A percentile compares a stretch with the other conserved stretches of the same genome.
phyloP scores from a whole-genome alignment of 192 early-diverging fungal species.

The Phycomyces blakesleeanus region DNA sequence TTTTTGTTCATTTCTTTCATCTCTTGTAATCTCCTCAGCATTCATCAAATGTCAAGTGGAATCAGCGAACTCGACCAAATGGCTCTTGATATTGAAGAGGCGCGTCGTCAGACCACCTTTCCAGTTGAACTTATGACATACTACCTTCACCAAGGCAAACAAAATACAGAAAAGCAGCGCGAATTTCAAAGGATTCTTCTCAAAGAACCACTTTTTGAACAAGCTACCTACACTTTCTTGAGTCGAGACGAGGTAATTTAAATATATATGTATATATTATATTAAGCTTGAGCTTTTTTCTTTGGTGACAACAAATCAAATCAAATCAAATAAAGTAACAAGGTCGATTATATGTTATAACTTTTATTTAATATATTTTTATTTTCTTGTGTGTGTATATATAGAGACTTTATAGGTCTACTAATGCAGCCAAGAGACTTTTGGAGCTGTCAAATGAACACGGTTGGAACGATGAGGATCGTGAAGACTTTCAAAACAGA shows the following conservation, averaged over 20 bases:
- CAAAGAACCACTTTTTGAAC: constrained; percentile 52
- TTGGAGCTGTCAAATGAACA: constrained; percentile 33
- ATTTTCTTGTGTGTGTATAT: neutral
- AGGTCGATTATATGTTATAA: too few relatives aligned
- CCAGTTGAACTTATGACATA: constrained; percentile 67
- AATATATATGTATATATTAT: constrained; percentile 40
- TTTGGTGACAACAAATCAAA: too few relatives aligned
- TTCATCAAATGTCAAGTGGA: too few relatives aligned
- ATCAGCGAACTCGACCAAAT: constrained; percentile 20
- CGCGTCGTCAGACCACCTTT: constrained; percentile 69
- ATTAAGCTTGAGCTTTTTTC: too few relatives aligned
- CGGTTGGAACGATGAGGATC: constrained; percentile 31
- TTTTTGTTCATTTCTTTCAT: too few relatives aligned
- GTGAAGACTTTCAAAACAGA: constrained; percentile 18
- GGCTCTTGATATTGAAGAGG: constrained; percentile 48
- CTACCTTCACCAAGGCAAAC: constrained; percentile 65
- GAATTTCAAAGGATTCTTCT: constrained; percentile 44
- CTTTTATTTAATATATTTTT: neutral
- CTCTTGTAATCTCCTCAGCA: too few relatives aligned
- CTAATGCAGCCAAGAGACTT: constrained; percentile 20
- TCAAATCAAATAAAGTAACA: too few relatives aligned
- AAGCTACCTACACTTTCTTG: constrained; percentile 36
- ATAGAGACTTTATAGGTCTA: constrained; percentile 15
- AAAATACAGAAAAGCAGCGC: constrained; percentile 28
- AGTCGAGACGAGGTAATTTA: constrained; percentile 33